Conservation (phyloP, 139 green algal genomes). For the Chlamydomonas sp. region DNA sequence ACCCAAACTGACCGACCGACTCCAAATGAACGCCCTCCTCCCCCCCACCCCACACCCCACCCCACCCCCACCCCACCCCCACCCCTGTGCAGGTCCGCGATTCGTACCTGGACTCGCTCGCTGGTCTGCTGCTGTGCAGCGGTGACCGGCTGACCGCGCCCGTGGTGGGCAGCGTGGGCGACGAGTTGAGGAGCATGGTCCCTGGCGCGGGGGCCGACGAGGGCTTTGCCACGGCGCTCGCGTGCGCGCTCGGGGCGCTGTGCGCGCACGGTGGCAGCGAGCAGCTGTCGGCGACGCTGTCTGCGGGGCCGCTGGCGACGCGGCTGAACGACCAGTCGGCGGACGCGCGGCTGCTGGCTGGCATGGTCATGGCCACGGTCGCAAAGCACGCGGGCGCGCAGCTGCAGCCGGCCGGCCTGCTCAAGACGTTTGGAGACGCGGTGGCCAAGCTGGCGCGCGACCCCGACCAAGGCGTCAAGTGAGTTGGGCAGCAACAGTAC, state of each 20-base stretch:
- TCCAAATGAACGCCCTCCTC: too few species aligned
- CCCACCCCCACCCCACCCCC: not conserved
- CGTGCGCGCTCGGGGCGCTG: slow-evolving; percentile 20
- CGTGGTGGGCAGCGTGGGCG: slow-evolving; percentile 46
- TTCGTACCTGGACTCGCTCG: slow-evolving; percentile 63
- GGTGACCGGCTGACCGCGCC: slow-evolving; percentile 46
- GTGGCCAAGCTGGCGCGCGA: slow-evolving; percentile 25
- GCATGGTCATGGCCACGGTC: not conserved
- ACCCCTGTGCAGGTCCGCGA: slow-evolving; percentile 26
- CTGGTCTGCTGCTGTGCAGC: slow-evolving; percentile 45
- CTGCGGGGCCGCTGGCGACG: not conserved
- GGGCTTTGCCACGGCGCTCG: slow-evolving; percentile 9
- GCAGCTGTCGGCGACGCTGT: not conserved
- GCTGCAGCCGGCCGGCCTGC: slow-evolving; percentile 18
- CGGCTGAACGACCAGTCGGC: not conserved
- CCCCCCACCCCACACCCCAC: too few species aligned
- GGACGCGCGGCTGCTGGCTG: slow-evolving; percentile 5
- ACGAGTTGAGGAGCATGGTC: slow-evolving; percentile 17
- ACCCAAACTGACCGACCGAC: too few species aligned
- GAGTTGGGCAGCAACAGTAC: too few species aligned
- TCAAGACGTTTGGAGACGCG: slow-evolving; percentile 25
- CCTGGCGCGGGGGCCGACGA: not conserved
- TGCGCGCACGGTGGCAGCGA: not conserved
- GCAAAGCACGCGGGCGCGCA: not conserved
- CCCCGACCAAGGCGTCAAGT: slow-evolving; percentile 38